Base-by-base conservation (phyloP, 139 green algal genomes). In the Spirogloea muscicola region DNA sequence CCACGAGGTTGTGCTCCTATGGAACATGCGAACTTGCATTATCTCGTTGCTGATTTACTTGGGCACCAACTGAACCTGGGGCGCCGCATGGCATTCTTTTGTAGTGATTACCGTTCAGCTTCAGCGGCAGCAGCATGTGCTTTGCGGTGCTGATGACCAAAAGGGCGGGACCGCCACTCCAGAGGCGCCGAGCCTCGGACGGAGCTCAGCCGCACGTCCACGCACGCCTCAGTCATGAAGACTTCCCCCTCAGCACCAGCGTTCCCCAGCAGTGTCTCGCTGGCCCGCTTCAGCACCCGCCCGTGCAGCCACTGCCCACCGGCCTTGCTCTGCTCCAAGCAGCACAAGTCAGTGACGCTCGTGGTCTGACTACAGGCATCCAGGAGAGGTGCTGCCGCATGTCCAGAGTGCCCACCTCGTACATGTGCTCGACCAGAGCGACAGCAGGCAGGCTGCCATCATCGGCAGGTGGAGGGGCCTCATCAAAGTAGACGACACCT, bases 231-330 rank as follows among this genome's bases (percentile, higher is more conserved):
- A 70, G 87, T 89, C 7, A 96, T 58, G 80, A 95, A 97, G 36
- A 97, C 83, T 77, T 97, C 92, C 13, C 31, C 52, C 1, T 90
- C 83, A 0, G 76, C 79, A 5, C 87, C 93, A 3, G 89, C 90
- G 65, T 96, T 92, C 21, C 89, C 93, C 60, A 97, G 86, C 58
- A 97, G 86, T 10, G 93, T 97, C 42, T 94, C 89, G 13, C 42
- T 39, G 21, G 89, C 91, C 6, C 79, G 79, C 43, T 89, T 71
- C 72, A 97, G 43, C 43, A 85, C 39, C 2, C 93, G 85, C 33
- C 95, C 74, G 73, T 88, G 84, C 48, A 83, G 39, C 49, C 66
- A 58, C 48, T 77, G 83, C 66, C 84, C 51, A 37, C 80, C 77
- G 6, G 79, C 64, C 33, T 66, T 51, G 59, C 84, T 85, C 80